Evolutionary conservation across 306 rosid species (phyloP), one percentile per base, ranked within the genome.

Genomic region (Lablab purpureus): DNA sequence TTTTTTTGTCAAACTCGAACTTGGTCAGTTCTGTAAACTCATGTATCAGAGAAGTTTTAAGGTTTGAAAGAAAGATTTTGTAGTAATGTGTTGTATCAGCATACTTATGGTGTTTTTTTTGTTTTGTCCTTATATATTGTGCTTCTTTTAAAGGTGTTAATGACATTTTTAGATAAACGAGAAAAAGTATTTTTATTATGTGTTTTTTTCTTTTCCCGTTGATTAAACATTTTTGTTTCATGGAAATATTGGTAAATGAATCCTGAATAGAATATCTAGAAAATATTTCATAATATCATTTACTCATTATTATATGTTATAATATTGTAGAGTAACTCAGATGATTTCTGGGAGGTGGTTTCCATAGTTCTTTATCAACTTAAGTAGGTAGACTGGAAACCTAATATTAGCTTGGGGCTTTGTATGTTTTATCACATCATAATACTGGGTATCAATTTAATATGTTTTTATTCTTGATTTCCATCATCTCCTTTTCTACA

Each of bases 121-220:
- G 30, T 78, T 67, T 13, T 50, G 59, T 25, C 25, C 40, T 22
- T 62, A 22, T 46, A 15, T 34, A 27, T 10, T 4, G 15, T 34
- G 75, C 52, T 65, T 76, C 78, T 77, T 54, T 55, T 17, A 28
- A 56, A 69, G 12, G 46, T 50, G 32, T 3, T 17, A 49, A 50
- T 76, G 49, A 76, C 40, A 37, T 63, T 71, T 70, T 51, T 46
- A 43, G 7, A 67, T 34, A 17, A 25, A 72, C 34, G 25, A 27
- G 45, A 30, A 30, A 23, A 32, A 36, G 10, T 54, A 22, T 66
- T 66, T 55, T 67, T 13, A 28, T 21, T 30, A 7, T 71, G 56
- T 65, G 27, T 52, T 36, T 8, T 70, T 34, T 60, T 47, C 18
- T 52, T 76, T 41, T 45, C 34, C 32, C 21, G 37, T 72, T 43